phyloP scores from a whole-genome alignment of 2,329 filamentous ascomycete species.

The Teratosphaeriaceae sp. region DNA sequence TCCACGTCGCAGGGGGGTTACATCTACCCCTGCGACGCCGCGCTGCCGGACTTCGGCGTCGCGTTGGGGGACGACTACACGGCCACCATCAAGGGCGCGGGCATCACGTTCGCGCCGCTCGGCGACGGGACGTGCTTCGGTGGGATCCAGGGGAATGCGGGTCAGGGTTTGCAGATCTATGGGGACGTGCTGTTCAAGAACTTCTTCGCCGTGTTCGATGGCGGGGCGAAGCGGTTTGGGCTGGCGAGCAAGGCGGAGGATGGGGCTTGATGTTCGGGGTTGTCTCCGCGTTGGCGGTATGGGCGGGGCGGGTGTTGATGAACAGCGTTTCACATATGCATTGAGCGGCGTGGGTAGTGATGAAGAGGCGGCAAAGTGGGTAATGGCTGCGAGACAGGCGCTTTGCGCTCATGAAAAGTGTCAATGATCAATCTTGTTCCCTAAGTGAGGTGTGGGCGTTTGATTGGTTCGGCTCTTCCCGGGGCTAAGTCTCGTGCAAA shows the following conservation, averaged over 20 bases:
- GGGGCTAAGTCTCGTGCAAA: too few species aligned
- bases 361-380: too few species aligned
- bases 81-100: constrained; percentile 24
- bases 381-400: too few species aligned
- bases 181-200: constrained; percentile 47
- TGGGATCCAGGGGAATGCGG: constrained; percentile 55
- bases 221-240: constrained; percentile 46
- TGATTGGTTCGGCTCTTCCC: too few species aligned
- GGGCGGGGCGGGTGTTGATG: background rate
- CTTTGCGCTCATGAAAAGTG: too few species aligned
- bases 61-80: constrained; percentile 51
- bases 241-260: constrained; percentile 40
- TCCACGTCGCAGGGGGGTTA: constrained; percentile 35
- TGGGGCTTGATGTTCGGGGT: background rate
- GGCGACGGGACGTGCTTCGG: constrained; percentile 57
- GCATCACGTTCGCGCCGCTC: constrained; percentile 49
- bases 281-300: too few species aligned
- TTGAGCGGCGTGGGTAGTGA: too few species aligned
- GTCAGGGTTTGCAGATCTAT: constrained; percentile 52
- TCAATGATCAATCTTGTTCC: too few species aligned
- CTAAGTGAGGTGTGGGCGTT: too few species aligned
- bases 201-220: constrained; percentile 55
- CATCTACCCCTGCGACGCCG: constrained; percentile 37
- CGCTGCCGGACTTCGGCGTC: constrained; percentile 42
- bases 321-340: background rate